Evolutionary conservation across 73 alveolate genomes (phyloP).

Genomic region (Tetrahymena borealis): DNA sequence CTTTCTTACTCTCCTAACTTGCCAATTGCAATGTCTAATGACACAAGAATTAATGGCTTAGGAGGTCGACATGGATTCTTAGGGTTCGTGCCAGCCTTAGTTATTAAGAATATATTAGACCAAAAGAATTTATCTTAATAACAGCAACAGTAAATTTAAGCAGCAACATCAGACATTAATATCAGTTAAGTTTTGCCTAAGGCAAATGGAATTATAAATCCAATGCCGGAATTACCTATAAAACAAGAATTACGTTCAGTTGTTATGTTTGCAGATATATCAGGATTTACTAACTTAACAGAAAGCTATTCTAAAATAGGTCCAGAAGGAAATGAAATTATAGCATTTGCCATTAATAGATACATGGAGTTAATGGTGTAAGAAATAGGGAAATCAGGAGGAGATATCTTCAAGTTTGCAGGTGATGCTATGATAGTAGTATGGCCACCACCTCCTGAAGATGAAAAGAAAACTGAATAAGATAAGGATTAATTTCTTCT

Average conservation of each 20-base stretch:
- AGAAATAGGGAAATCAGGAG: slow-evolving; percentile 79
- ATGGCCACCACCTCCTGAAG: slow-evolving; percentile 73
- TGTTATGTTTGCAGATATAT: slow-evolving; percentile 45
- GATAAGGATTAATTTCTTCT: background rate
- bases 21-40: background rate
- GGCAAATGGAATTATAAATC: background rate
- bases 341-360: slow-evolving; percentile 80
- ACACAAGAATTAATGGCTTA: background rate
- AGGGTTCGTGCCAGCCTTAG: slow-evolving; percentile 38
- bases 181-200: background rate
- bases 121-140: background rate
- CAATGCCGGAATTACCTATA: background rate
- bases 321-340: slow-evolving; percentile 79
- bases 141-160: background rate
- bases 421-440: slow-evolving; percentile 93
- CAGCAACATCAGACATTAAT: background rate
- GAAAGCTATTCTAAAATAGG: slow-evolving; percentile 60
- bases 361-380: slow-evolving; percentile 84
- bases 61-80: slow-evolving; percentile 8
- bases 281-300: slow-evolving; percentile 36
- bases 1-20: background rate
- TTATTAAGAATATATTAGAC: slow-evolving; percentile 15
- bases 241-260: slow-evolving; percentile 6
- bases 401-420: slow-evolving; percentile 89
- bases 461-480: slow-evolving; percentile 15